Percentiles rank a stretch among this genome's conserved stretches.
Conservation (phyloP, 192 early-diverging fungal genomes). For the Entomortierella chlamydospora region DNA sequence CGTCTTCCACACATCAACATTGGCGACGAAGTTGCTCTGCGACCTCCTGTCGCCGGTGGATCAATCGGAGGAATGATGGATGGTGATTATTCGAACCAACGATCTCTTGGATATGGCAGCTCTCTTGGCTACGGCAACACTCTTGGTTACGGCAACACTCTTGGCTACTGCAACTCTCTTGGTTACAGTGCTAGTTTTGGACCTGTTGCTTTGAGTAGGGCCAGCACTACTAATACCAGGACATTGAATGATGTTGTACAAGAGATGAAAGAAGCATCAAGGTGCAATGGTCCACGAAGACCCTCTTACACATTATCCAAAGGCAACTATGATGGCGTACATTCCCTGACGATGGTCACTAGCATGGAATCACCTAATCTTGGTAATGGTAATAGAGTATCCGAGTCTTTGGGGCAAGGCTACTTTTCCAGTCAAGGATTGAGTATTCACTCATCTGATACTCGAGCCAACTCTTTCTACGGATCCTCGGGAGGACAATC, state of each 20-base stretch:
- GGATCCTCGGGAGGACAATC: conserved; percentile 7
- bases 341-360: too few species aligned
- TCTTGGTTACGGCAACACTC: not conserved
- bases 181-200: conserved; percentile 8
- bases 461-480: not conserved
- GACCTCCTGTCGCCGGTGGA: conserved; percentile 29
- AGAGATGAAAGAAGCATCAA: conserved; percentile 43
- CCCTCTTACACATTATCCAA: not conserved
- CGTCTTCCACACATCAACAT: conserved; percentile 51
- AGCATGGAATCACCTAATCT: not conserved
- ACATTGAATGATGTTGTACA: conserved; percentile 41
- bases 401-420: conserved; percentile 16
- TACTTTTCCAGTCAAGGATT: conserved; percentile 24
- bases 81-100: conserved; percentile 20
- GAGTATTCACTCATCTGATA: conserved; percentile 6
- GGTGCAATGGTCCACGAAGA: conserved; percentile 9
- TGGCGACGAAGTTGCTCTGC: conserved; percentile 41
- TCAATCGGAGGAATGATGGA: conserved; percentile 10
- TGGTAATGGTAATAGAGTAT: not conserved
- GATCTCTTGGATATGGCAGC: conserved; percentile 5
- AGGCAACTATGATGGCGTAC: not conserved
- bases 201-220: conserved; percentile 17
- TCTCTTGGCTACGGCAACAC: not conserved
- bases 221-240: conserved; percentile 30
- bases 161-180: not conserved